Evolutionary conservation across 2,329 filamentous ascomycete species (phyloP).

Genomic region (Knufia fluminis): DNA sequence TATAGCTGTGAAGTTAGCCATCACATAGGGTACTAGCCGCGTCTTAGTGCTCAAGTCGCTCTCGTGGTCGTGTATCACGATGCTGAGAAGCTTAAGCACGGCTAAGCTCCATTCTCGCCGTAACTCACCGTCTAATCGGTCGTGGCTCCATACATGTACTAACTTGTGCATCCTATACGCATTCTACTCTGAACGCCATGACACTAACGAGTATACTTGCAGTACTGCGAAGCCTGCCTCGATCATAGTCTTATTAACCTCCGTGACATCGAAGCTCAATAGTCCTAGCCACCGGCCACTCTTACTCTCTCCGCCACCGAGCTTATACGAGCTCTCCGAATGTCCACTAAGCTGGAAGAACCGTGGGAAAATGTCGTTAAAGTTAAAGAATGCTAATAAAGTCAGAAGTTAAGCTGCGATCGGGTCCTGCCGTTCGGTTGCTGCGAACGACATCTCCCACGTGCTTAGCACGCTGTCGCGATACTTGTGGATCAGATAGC

Average conservation of each 20-base stretch:
- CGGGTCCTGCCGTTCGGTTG: constrained; percentile 13
- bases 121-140: constrained; percentile 3
- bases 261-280: background rate
- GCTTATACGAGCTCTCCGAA: background rate
- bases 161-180: constrained; percentile 9
- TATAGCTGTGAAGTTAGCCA: background rate
- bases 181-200: background rate
- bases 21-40: constrained; percentile 2
- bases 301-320: background rate
- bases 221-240: background rate
- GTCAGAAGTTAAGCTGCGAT: constrained; percentile 16
- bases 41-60: background rate
- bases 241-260: background rate
- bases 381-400: constrained; percentile 10
- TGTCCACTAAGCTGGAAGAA: too few species aligned
- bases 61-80: background rate
- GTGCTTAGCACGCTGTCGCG: constrained; percentile 22
- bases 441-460: constrained; percentile 21
- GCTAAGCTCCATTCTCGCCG: constrained; percentile 3
- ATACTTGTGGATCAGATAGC: constrained; percentile 19
- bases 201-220: constrained; percentile 1
- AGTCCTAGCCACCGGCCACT: background rate
- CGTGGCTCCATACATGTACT: constrained; percentile 8
- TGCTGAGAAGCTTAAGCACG: constrained; percentile 1
- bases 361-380: constrained; percentile 10